phyloP scores from a whole-genome alignment of 495 filamentous ascomycete species.

The Clavariopsis aquatica region DNA sequence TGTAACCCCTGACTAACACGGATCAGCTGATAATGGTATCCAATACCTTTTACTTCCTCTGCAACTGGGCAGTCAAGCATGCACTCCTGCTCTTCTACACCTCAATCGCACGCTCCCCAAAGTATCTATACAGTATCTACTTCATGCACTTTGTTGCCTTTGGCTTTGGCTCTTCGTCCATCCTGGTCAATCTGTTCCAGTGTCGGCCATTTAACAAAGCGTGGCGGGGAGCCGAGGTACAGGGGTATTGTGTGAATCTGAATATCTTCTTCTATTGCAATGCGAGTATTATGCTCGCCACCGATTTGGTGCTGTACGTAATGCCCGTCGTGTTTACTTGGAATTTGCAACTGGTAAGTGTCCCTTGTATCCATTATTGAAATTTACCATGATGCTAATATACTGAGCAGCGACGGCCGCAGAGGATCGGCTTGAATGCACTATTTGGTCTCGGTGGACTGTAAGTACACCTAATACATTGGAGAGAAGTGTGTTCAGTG shows the following conservation, averaged over 20 bases:
- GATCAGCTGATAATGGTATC: slow-evolving; percentile 22
- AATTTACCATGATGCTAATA: too few relatives aligned
- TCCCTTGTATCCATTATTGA: too few relatives aligned
- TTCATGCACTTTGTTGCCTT: slow-evolving; percentile 35
- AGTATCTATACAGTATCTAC: slow-evolving; percentile 11
- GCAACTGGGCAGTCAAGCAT: slow-evolving; percentile 36
- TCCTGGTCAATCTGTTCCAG: slow-evolving; percentile 31
- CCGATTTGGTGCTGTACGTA: slow-evolving; percentile 24
- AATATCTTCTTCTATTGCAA: slow-evolving; percentile 28
- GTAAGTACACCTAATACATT: slow-evolving; percentile 15
- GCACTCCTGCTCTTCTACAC: slow-evolving; percentile 36
- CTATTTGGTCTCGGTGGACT: slow-evolving; percentile 29
- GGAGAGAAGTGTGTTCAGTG: not conserved
- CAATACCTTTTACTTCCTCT: slow-evolving; percentile 32
- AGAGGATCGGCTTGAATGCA: slow-evolving; percentile 26
- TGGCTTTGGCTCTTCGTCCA: slow-evolving; percentile 22
- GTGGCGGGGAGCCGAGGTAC: not conserved
- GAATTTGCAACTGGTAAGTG: slow-evolving; percentile 13
- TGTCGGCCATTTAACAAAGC: slow-evolving; percentile 26
- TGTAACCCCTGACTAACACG: too few relatives aligned
- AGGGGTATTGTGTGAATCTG: slow-evolving; percentile 20
- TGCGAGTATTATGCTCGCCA: slow-evolving; percentile 20
- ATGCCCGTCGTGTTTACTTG: slow-evolving; percentile 35
- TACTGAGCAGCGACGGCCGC: not conserved
- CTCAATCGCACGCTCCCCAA: slow-evolving; percentile 15